phyloP scores from a whole-genome alignment of 2,329 filamentous ascomycete species.

The Epicoccum sorghinum region DNA sequence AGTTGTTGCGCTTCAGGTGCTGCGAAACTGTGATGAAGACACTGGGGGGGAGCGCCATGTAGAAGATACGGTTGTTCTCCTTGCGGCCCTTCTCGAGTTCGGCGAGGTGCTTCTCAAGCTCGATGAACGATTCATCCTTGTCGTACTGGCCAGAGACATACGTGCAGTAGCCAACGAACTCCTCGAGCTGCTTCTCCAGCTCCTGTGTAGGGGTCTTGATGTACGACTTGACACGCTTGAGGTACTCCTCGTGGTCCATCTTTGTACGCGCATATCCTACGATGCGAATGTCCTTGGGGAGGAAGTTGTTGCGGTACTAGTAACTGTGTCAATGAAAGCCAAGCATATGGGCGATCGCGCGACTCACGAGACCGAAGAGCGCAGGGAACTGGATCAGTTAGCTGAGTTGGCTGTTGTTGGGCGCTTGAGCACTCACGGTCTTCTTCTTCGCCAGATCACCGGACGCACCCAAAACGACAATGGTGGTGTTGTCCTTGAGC shows the following conservation, averaged over 20 bases:
- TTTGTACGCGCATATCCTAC: conserved; percentile 99
- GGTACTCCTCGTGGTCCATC: conserved; percentile 97
- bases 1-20: conserved; percentile 96
- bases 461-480: conserved; percentile 94
- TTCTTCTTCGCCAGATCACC: conserved; percentile 99
- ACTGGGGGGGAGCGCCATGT: conserved; percentile 97
- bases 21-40: conserved; percentile 98
- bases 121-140: conserved; percentile 90
- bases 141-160: conserved; percentile 99
- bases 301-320: conserved; percentile 98
- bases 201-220: conserved; percentile 99
- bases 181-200: conserved; percentile 90
- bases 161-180: conserved; percentile 86
- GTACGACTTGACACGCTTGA: conserved; percentile 93
- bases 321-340: conserved; percentile 28
- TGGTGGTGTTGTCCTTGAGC: conserved; percentile 97
- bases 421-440: conserved; percentile 68
- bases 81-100: conserved; percentile 81
- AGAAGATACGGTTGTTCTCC: conserved; percentile 93
- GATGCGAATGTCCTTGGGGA: conserved; percentile 93
- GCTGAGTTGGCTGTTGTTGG: conserved; percentile 17
- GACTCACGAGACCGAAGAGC: conserved; percentile 92
- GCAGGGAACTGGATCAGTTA: conserved; percentile 78
- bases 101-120: conserved; percentile 83
- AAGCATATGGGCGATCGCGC: conserved; percentile 14